Conservation (phyloP, 1,284 basidiomycete genomes). For the Papiliotrema terrestris region DNA sequence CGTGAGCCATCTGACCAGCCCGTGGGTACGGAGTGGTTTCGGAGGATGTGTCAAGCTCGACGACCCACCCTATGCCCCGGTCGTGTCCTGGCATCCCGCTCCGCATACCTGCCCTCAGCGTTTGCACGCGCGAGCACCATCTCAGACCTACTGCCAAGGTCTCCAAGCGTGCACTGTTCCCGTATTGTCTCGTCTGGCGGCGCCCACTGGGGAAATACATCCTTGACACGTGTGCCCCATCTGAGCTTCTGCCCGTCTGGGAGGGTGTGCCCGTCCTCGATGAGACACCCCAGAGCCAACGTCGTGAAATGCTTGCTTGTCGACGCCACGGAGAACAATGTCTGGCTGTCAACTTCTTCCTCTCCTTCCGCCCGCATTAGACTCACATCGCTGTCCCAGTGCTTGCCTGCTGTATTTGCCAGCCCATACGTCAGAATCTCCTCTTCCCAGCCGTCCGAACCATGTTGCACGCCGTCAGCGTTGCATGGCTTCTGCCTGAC, state of each 20-base stretch:
- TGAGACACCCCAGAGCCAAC: constrained; percentile 48
- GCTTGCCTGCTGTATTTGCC: not conserved
- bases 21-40: not conserved
- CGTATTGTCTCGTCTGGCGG: constrained; percentile 47
- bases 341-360: constrained; percentile 3
- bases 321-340: constrained; percentile 51
- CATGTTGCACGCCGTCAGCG: too few relatives aligned
- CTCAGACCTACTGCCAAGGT: constrained; percentile 36
- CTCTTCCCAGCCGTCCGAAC: not conserved
- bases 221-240: constrained; percentile 51
- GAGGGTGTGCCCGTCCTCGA: constrained; percentile 48
- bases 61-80: constrained; percentile 17
- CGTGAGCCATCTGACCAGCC: not conserved
- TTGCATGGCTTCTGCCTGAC: too few relatives aligned
- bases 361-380: not conserved
- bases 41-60: too few relatives aligned
- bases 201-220: constrained; percentile 50
- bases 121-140: not conserved
- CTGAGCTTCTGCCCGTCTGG: constrained; percentile 38
- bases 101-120: constrained; percentile 6
- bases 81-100: constrained; percentile 27
- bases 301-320: constrained; percentile 54
- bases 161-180: constrained; percentile 46
- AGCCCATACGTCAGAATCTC: not conserved
- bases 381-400: not conserved